Conservation (phyloP, 768 basidiomycete species). For the Leucocoprinus sp. region DNA sequence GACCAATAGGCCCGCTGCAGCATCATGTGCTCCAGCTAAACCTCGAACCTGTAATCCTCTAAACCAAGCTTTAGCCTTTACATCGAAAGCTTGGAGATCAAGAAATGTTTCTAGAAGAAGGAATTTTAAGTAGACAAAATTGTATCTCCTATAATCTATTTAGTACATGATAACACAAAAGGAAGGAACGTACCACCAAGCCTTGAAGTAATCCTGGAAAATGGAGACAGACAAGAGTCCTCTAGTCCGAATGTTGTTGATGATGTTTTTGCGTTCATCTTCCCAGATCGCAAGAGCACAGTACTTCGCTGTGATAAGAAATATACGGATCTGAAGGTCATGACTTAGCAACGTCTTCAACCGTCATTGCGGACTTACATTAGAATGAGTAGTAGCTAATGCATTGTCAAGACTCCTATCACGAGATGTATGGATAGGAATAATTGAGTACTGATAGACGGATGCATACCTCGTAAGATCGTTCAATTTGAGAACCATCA, state of each 20-base stretch:
- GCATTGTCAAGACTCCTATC: slow-evolving; percentile 73
- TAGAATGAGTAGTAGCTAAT: slow-evolving; percentile 81
- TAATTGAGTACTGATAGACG: neutral
- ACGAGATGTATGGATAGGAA: neutral
- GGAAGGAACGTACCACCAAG: slow-evolving; percentile 57
- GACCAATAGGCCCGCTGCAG: slow-evolving; percentile 58
- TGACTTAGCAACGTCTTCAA: neutral
- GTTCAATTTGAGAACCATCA: slow-evolving; percentile 83
- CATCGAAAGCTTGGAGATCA: slow-evolving; percentile 51
- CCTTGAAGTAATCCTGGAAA: slow-evolving; percentile 40
- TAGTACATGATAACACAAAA: neutral
- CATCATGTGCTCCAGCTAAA: slow-evolving; percentile 57
- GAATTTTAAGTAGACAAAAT: slow-evolving; percentile 42
- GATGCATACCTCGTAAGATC: slow-evolving; percentile 66
- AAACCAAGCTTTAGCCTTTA: slow-evolving; percentile 57
- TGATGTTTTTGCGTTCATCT: slow-evolving; percentile 46
- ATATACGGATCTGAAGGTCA: slow-evolving; percentile 60
- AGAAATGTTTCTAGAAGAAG: slow-evolving; percentile 50
- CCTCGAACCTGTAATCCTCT: slow-evolving; percentile 51
- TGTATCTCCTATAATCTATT: slow-evolving; percentile 42
- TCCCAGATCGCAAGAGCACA: slow-evolving; percentile 76
- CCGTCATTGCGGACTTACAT: slow-evolving; percentile 29
- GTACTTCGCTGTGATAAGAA: slow-evolving; percentile 85
- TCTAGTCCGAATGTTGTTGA: slow-evolving; percentile 36
- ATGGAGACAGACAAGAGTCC: slow-evolving; percentile 44